phyloP scores from a whole-genome alignment of 2,329 filamentous ascomycete species.

The Ophiocordyceps sinensis region DNA sequence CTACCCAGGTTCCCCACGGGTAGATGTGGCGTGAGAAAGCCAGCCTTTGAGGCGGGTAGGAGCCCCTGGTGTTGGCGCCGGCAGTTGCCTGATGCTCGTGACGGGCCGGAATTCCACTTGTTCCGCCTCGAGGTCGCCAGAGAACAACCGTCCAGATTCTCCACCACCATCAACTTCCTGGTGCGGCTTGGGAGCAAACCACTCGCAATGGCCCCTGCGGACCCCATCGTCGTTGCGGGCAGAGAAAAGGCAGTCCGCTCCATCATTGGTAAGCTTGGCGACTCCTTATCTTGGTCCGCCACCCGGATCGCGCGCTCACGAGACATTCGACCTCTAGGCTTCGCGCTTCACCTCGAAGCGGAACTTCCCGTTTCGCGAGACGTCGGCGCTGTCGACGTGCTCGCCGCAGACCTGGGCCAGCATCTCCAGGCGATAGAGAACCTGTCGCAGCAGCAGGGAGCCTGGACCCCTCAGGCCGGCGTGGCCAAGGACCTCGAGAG shows the following conservation, averaged over 20 bases:
- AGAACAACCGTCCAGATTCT: too few species aligned
- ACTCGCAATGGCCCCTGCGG: constrained; percentile 8
- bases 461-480: not conserved
- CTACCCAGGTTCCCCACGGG: too few species aligned
- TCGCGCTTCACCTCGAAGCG: constrained; percentile 12
- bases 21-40: not conserved
- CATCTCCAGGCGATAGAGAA: constrained; percentile 11
- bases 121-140: not conserved
- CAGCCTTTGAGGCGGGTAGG: not conserved
- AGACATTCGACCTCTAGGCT: constrained; percentile 9
- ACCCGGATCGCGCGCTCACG: not conserved
- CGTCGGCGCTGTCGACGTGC: constrained; percentile 26
- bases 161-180: too few species aligned
- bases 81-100: not conserved
- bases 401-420: constrained; percentile 15
- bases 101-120: not conserved
- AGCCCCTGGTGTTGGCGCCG: not conserved
- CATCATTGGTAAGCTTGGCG: constrained; percentile 8
- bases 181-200: not conserved
- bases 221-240: constrained; percentile 4
- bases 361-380: constrained; percentile 8
- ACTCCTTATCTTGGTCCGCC: not conserved
- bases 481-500: constrained; percentile 32
- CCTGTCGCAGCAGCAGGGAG: constrained; percentile 1
- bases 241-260: constrained; percentile 10